Percentiles rank a stretch among this genome's conserved stretches.
phyloP scores from a whole-genome alignment of 139 green algal species.

The Spirogloea muscicola region DNA sequence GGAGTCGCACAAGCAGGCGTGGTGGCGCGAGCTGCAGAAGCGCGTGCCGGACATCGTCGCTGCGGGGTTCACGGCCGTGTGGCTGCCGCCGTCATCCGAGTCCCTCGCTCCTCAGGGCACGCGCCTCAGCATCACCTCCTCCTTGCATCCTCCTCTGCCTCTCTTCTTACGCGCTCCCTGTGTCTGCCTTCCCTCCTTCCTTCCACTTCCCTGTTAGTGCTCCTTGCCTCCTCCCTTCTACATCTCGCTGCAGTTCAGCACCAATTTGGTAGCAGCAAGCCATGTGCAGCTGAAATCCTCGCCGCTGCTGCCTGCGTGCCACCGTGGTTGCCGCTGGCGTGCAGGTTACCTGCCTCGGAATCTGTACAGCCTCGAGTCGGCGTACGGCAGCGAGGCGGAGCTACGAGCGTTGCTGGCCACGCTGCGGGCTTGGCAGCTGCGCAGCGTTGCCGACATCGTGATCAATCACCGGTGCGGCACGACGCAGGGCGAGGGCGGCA shows the following conservation, averaged over 20 bases:
- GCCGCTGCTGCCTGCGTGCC: background rate
- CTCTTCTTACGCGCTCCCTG: no score
- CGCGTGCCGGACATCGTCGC: conserved; percentile 16
- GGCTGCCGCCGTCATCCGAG: conserved; percentile 52
- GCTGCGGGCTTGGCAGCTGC: conserved; percentile 14
- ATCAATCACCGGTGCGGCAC: conserved; percentile 54
- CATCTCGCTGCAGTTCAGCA: no score
- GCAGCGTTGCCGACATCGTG: conserved; percentile 50
- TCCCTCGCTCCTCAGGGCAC: conserved; percentile 30
- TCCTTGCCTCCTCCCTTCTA: no score
- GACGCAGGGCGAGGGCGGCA: conserved; percentile 20
- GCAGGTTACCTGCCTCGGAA: conserved; percentile 50
- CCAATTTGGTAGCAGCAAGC: no score
- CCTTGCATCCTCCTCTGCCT: no score
- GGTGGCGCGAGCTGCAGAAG: conserved; percentile 33
- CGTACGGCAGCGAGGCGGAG: conserved; percentile 44
- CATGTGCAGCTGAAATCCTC: no score
- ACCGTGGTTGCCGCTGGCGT: background rate
- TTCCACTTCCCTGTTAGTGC: no score
- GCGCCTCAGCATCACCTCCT: no score
- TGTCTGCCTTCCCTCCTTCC: no score
- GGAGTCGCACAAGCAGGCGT: conserved; percentile 37
- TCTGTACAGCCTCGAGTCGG: conserved; percentile 45
- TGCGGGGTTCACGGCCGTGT: conserved; percentile 49
- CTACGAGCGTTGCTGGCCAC: conserved; percentile 3